Evolutionary conservation across 106 monocot genomes (phyloP), one percentile per base, ranked within the genome.

Genomic region (Allium fistulosum): DNA sequence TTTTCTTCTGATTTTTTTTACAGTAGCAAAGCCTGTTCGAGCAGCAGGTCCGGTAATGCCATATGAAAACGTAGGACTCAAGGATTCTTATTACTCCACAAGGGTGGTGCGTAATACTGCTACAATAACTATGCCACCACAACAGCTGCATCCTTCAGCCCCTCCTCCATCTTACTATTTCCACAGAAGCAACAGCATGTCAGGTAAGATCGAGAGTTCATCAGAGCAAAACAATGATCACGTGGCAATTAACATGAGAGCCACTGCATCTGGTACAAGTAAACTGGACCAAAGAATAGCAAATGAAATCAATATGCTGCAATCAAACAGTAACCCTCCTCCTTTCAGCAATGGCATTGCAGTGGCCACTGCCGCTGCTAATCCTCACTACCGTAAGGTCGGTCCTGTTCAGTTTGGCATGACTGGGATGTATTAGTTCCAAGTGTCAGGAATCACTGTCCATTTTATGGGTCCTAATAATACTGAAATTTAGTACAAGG

Each of bases 11-110:
- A 22, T 22, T 22, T 22, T 22, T 22, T 22, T 37, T 37, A 47
- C 69, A 79, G 48, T 87, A 86, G 92, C 86, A 60, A 89, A 77
- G 63, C 84, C 82, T 7, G 92, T 88, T 17, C 91, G 82, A 74
- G 77, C 71, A 47, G 75, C 82, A 18, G 90, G 95, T 13, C 85
- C 91, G 26, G 86, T 88, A 27, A 61, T 86, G 61, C 79, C 84
- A 6, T 84, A 79, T 48, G 92, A 97, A 88, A 83, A 51, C 56
- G 63, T 4, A 84, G 88, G 86, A 67, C 82, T 81, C 7, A 74
- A 82, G 56, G 37, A 37, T 37, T 37, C 37, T 37, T 37, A 37
- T 37, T 37, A 37, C 1, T 37, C 37, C 37, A 37, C 37, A 37
- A 76, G 88, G 77, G 58, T 84, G 63, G 75, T 88, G n/a, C 76